Base-by-base conservation (phyloP, 805 yeast species). In the Ogataea paradorogensis region DNA sequence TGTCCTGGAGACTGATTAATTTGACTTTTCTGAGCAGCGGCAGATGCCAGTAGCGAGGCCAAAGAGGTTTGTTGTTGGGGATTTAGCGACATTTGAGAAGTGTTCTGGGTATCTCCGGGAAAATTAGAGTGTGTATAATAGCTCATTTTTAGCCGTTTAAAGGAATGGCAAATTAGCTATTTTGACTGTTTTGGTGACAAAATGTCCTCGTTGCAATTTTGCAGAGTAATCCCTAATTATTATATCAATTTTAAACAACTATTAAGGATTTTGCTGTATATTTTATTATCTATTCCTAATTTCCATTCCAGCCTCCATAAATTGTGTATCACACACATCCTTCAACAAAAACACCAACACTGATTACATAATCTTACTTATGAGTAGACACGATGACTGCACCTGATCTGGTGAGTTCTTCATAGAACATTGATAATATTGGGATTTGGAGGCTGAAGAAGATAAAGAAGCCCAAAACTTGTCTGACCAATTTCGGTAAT, bases 41-140 rank as follows among this genome's bases (percentile, higher is more conserved):
- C 48, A 1, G 49, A 44, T 13, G 52, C 50, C 40, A 51, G 22
- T 33, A 51, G 33, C 14, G 50, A 46, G 9, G 53, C 48, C 35
- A 48, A 43, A 4, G 53, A 48, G 21, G 48, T 43, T 32, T 46
- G 50, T 25, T 48, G 52, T 23, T 45, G 47, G 14, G 39, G 39
- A 16, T 40, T 46, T 29, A 36, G 44, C 25, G 45, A 38, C 42
- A 39, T 40, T 29, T 43, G 51, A 5, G 33, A 29, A 25, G 39
- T 18, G 10, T 30, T 30, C 14, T 33, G 40, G 39, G 35, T 30
- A 35, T 40, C 43, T 24, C 28, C 32, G 28, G 30, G 24, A 32
- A 23, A 40, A 25, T 32, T 37, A 20, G 30, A 25, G 21, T 32
- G 14, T 13, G 31, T 33, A 24, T 34, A 42, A 27, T 38, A 42